phyloP scores from a whole-genome alignment of 139 green algal genomes.

The Picochlorum sp. region DNA sequence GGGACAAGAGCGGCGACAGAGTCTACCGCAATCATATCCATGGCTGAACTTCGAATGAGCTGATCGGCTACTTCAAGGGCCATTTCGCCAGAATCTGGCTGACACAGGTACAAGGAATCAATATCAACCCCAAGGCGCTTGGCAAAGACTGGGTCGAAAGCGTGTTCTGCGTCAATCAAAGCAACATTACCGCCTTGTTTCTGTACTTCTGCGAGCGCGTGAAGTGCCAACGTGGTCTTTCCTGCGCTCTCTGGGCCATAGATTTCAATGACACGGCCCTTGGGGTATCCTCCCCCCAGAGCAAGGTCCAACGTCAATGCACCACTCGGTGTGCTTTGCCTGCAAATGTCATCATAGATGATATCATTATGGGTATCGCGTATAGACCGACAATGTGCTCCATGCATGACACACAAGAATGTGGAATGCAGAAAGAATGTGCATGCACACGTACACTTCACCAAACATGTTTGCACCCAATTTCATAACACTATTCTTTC shows the following conservation, averaged over 20 bases:
- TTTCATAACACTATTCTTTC: conserved; percentile 63
- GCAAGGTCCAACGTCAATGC: conserved; percentile 76
- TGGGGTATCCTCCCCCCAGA: conserved; percentile 73
- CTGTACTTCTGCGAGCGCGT: conserved; percentile 84
- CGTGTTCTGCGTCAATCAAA: conserved; percentile 93
- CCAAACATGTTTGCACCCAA: conserved; percentile 26
- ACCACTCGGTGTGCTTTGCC: conserved; percentile 55
- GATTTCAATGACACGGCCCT: conserved; percentile 81
- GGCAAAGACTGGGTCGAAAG: conserved; percentile 82
- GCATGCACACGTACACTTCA: conserved; percentile 22
- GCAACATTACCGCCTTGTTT: conserved; percentile 46
- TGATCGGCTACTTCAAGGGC: conserved; percentile 81
- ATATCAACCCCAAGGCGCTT: conserved; percentile 57
- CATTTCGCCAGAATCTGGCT: conserved; percentile 76
- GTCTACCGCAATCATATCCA: conserved; percentile 90
- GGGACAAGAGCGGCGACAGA: conserved; percentile 86
- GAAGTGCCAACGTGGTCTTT: conserved; percentile 94
- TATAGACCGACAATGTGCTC: neutral
- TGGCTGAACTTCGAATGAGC: conserved; percentile 48
- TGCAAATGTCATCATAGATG: neutral
- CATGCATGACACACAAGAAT: neutral
- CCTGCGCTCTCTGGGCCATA: conserved; percentile 86
- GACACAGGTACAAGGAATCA: conserved; percentile 53
- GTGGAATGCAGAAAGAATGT: too few species aligned
- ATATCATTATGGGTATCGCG: too few species aligned